A percentile compares a stretch with the other conserved stretches of the same genome.
These are phyloP conservation scores for Quercus mongolica DNA, from an alignment of 306 rosid species.

Conservation along the genomic window DNA sequence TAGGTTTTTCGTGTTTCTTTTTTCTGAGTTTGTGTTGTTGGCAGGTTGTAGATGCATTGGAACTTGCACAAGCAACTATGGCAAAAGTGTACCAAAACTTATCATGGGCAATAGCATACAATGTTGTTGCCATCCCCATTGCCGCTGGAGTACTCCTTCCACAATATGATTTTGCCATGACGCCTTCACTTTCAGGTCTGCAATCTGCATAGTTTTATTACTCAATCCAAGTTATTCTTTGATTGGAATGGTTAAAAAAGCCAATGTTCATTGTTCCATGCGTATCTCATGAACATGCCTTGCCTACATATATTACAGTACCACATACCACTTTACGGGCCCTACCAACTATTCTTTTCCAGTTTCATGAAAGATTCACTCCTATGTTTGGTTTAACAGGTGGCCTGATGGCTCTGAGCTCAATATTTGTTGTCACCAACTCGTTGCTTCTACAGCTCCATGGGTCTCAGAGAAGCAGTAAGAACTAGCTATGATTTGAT, in stretches of 20 bases:
- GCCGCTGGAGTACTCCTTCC: slow-evolving; percentile 95
- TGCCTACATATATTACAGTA: neutral
- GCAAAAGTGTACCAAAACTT: slow-evolving; percentile 88
- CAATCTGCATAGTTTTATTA: slow-evolving; percentile 23
- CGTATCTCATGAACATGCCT: slow-evolving; percentile 11
- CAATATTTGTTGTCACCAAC: slow-evolving; percentile 84
- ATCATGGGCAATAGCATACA: slow-evolving; percentile 94
- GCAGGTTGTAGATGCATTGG: slow-evolving; percentile 90
- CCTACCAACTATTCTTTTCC: slow-evolving; percentile 4
- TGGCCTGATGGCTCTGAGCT: slow-evolving; percentile 96
- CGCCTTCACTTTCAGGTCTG: slow-evolving; percentile 95
- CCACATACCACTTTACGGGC: neutral
- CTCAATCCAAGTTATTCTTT: neutral
- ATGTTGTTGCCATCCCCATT: slow-evolving; percentile 71
- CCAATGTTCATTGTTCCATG: neutral
- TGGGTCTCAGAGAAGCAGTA: slow-evolving; percentile 28
- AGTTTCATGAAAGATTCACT: neutral
- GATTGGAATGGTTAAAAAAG: neutral
- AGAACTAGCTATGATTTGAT: slow-evolving; percentile 7
- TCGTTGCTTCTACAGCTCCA: slow-evolving; percentile 86
- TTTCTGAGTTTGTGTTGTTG: slow-evolving; percentile 17
- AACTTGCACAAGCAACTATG: slow-evolving; percentile 90
- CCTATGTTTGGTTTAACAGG: slow-evolving; percentile 52
- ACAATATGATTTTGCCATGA: slow-evolving; percentile 87
- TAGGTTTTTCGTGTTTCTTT: slow-evolving; percentile 6